Evolutionary conservation across 2,329 filamentous ascomycete genomes (phyloP).

Genomic region (Aureobasidium sp.): DNA sequence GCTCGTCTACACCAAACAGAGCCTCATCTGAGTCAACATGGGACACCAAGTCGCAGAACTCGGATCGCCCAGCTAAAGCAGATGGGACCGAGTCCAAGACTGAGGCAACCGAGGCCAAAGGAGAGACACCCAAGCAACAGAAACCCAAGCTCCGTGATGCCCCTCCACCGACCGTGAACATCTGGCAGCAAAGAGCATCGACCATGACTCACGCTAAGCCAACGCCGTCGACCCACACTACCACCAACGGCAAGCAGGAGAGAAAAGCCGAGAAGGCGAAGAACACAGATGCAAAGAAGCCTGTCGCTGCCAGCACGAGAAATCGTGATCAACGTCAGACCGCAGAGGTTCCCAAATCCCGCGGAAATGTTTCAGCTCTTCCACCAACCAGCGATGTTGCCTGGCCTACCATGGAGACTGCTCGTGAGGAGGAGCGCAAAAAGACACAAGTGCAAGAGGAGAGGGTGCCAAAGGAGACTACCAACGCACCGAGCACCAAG

Average conservation of each 20-base stretch:
- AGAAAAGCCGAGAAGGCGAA: slow-evolving; percentile 16
- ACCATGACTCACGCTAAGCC: slow-evolving; percentile 49
- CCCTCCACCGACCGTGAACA: slow-evolving; percentile 73
- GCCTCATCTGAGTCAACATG: slow-evolving; percentile 60
- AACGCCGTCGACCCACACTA: slow-evolving; percentile 24
- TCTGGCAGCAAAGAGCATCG: slow-evolving; percentile 76
- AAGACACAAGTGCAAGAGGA: slow-evolving; percentile 61
- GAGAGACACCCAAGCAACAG: slow-evolving; percentile 36
- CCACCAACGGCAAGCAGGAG: slow-evolving; percentile 27
- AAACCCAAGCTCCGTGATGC: slow-evolving; percentile 70
- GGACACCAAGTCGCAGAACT: slow-evolving; percentile 58
- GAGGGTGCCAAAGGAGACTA: slow-evolving; percentile 59
- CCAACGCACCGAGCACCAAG: slow-evolving; percentile 45
- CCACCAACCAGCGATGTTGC: slow-evolving; percentile 68
- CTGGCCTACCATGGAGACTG: slow-evolving; percentile 87
- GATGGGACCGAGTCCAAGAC: slow-evolving; percentile 52
- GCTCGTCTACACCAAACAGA: slow-evolving; percentile 52
- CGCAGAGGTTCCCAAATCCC: not conserved
- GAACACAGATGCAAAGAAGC: slow-evolving; percentile 21
- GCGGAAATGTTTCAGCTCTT: slow-evolving; percentile 25
- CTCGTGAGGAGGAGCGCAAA: slow-evolving; percentile 68
- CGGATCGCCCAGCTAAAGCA: slow-evolving; percentile 58
- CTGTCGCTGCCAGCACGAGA: slow-evolving; percentile 13
- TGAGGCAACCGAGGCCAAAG: slow-evolving; percentile 41
- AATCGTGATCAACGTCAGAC: slow-evolving; percentile 12